Conservation (phyloP, 352 stramenopile genomes). For the Peronosclerospora sorghi region DNA sequence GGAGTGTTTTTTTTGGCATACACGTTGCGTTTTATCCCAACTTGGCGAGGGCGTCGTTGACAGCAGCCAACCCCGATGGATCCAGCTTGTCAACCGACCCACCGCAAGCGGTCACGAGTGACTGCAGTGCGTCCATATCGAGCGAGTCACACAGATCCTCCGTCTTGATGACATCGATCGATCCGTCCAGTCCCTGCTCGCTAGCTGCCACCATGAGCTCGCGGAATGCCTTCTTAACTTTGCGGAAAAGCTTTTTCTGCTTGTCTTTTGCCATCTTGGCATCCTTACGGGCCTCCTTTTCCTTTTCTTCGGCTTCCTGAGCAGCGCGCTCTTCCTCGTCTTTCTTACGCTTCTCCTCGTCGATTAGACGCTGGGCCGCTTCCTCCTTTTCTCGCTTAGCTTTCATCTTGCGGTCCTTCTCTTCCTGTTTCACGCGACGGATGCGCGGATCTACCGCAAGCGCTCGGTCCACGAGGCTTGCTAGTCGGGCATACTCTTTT, state of each 20-base stretch:
- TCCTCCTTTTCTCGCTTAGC: conserved; percentile 71
- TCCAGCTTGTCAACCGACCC: conserved; percentile 40
- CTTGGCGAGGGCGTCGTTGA: conserved; percentile 37
- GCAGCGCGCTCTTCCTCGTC: conserved; percentile 41
- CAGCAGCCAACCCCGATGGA: conserved; percentile 36
- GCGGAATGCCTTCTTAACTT: conserved; percentile 79
- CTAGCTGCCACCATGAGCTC: conserved; percentile 56
- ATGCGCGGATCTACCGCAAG: conserved; percentile 66
- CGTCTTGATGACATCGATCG: conserved; percentile 62
- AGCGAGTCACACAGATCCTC: conserved; percentile 64
- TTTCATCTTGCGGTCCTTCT: conserved; percentile 75
- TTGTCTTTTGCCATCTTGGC: conserved; percentile 74
- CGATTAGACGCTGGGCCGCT: conserved; percentile 47
- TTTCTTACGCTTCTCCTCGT: conserved; percentile 53
- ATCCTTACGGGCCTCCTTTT: conserved; percentile 59
- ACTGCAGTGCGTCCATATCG: conserved; percentile 60
- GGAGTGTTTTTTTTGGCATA: too few relatives aligned
- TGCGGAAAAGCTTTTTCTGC: conserved; percentile 76
- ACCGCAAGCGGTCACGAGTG: conserved; percentile 50
- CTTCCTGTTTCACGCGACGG: conserved; percentile 69
- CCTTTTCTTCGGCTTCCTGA: conserved; percentile 46
- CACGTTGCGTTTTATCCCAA: too few relatives aligned
- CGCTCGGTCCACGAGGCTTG: conserved; percentile 69
- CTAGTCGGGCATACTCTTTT: conserved; percentile 73
- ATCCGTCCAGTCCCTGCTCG: conserved; percentile 43